Evolutionary conservation across 1,139 yeast genomes (phyloP).

Genomic region (Suhomyces taliae): DNA sequence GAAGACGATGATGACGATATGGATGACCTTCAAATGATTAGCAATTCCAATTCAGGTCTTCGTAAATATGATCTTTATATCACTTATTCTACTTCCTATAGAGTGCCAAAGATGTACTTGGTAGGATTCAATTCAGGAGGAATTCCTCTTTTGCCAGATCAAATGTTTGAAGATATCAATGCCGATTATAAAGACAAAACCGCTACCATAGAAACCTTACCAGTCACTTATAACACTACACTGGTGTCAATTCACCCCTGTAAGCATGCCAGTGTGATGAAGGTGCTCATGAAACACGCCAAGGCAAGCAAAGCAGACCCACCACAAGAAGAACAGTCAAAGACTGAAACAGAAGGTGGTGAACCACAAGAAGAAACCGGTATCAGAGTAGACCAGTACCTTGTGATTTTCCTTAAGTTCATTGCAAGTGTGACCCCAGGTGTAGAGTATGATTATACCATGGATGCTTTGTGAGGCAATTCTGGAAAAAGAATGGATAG

Average conservation of each 20-base stretch:
- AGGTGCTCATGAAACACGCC: conserved; percentile 67
- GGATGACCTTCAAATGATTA: conserved; percentile 31
- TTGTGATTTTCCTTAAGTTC: conserved; percentile 85
- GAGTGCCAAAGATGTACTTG: conserved; percentile 92
- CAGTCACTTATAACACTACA: conserved; percentile 75
- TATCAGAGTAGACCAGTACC: conserved; percentile 85
- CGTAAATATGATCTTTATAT: conserved; percentile 87
- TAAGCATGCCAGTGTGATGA: conserved; percentile 93
- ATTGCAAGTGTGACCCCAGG: conserved; percentile 98
- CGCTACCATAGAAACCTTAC: conserved; percentile 91
- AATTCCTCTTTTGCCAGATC: conserved; percentile 78
- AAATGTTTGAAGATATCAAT: conserved; percentile 93
- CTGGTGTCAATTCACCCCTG: conserved; percentile 96
- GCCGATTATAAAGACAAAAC: conserved; percentile 93
- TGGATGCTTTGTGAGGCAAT: conserved; percentile 58
- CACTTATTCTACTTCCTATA: conserved; percentile 88
- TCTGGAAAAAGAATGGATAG: background rate
- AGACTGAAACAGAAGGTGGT: background rate
- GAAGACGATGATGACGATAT: conserved; percentile 27
- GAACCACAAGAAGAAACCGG: conserved; percentile 30
- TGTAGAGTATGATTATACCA: conserved; percentile 93
- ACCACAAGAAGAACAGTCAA: background rate
- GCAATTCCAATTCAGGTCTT: conserved; percentile 34
- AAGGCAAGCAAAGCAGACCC: conserved; percentile 11
- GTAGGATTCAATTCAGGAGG: conserved; percentile 88